A percentile compares a stretch with the other conserved stretches of the same genome.
These are phyloP conservation scores for Rhizopus arrhizus DNA, from an alignment of 371 early-diverging fungal genomes.

Conservation along the genomic window DNA sequence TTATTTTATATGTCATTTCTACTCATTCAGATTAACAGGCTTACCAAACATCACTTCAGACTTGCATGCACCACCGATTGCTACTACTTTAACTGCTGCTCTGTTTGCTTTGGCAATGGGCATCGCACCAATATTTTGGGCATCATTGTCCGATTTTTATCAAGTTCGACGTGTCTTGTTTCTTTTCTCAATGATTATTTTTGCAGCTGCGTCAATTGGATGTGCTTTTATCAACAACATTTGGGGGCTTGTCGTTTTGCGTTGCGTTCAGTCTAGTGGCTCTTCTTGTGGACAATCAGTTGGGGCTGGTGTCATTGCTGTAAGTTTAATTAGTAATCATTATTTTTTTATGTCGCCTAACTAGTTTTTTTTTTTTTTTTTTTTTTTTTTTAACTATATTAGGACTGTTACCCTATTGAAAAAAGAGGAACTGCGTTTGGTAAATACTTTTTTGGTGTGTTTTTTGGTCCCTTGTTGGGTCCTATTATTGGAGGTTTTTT, in stretches of 20 bases:
- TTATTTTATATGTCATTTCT: constrained; percentile 47
- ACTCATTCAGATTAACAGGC: constrained; percentile 34
- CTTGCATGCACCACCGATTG: constrained; percentile 45
- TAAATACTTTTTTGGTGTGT: constrained; percentile 59
- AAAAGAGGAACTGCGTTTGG: constrained; percentile 49
- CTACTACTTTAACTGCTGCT: constrained; percentile 55
- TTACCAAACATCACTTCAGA: constrained; percentile 52
- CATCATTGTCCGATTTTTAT: constrained; percentile 63
- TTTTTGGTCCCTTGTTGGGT: constrained; percentile 57
- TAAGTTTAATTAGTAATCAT: constrained; percentile 33
- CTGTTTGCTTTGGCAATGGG: constrained; percentile 61
- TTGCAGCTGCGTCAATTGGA: constrained; percentile 63
- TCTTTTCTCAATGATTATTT: constrained; percentile 52
- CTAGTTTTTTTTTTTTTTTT: constrained; percentile 42
- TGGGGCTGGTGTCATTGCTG: constrained; percentile 46
- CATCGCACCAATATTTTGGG: constrained; percentile 63
- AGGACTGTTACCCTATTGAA: constrained; percentile 41
- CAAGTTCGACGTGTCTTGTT: constrained; percentile 47
- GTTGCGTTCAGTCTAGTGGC: constrained; percentile 73
- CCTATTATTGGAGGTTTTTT: constrained; percentile 43
- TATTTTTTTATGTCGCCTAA: constrained; percentile 17
- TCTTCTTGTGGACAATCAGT: constrained; percentile 63
- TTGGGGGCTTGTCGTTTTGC: constrained; percentile 59
- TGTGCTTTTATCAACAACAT: constrained; percentile 60
- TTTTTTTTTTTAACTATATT: too few species aligned